Base-by-base conservation (phyloP, 345 rosid genomes). In the Salix dunnii region DNA sequence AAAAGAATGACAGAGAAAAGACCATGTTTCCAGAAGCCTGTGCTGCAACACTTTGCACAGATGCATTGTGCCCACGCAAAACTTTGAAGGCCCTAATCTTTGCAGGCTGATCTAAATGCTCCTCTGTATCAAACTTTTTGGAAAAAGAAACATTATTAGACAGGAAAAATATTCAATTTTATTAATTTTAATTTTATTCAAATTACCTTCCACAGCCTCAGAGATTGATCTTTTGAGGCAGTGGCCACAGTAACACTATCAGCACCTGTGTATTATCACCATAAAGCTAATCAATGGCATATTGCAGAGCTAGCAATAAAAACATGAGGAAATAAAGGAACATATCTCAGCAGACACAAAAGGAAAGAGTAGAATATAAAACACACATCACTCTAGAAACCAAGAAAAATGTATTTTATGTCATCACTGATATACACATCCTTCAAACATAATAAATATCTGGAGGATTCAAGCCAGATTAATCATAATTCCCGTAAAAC, bases 201-300 rank as follows among this genome's bases (percentile, higher is more conserved):
- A 84, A 43, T 73, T 87, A 96, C 99, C 95, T 94, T 96, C 91
- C 92, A 96, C 79, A 96, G 87, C 86, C 97, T 92, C 73, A 94
- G 72, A 38, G 97, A 90, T 74, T 84, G 87, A 87, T 96, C 99
- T 85, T 96, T 96, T 28, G 99, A 92, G 68, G 98, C 98, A 58
- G 99, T 92, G 62, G 93, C 95, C 42, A 91, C 80, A 4, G 89
- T 83, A 68, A 86, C 84, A 78, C 70, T 42, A 70, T 83, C 87
- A 72, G 79, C 70, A 71, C 82, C 97, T 92, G 86, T 74, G 90
- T 23, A 42, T 75, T 43, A 53, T 53, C 25, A 16, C 14, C 42
- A 33, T n/a, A 76, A 9, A 49, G 36, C 38, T 17, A 48, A 40
- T 67, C 31, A 76, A 67, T 25, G 40, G 61, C 16, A 76, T 40